Conservation (phyloP, 805 yeast species). For the Candida yuanshanica region DNA sequence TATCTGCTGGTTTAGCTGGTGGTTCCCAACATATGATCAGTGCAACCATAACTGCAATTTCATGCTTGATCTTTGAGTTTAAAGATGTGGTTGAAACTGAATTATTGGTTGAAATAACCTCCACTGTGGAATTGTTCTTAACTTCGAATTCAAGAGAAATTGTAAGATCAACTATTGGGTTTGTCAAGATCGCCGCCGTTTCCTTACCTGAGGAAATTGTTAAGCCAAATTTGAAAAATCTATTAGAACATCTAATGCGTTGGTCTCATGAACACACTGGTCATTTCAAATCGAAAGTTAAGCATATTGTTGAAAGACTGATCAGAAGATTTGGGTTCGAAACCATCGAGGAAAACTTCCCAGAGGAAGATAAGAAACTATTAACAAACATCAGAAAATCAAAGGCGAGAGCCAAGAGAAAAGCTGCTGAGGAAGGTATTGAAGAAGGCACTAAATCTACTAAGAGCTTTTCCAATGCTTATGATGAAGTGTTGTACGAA, state of each 20-base stretch:
- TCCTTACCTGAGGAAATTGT: slow-evolving; percentile 77
- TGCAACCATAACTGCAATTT: slow-evolving; percentile 88
- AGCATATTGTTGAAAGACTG: slow-evolving; percentile 87
- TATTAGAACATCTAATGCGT: slow-evolving; percentile 68
- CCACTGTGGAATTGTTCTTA: slow-evolving; percentile 84
- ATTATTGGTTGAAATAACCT: slow-evolving; percentile 65
- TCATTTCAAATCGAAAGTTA: slow-evolving; percentile 87
- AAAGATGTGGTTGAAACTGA: slow-evolving; percentile 56
- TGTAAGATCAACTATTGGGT: slow-evolving; percentile 91
- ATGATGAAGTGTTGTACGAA: slow-evolving; percentile 86
- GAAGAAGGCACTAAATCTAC: slow-evolving; percentile 23
- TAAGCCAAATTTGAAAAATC: slow-evolving; percentile 54
- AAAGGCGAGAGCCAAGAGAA: slow-evolving; percentile 78
- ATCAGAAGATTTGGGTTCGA: slow-evolving; percentile 90
- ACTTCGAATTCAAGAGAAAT: slow-evolving; percentile 90
- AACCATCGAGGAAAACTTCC: slow-evolving; percentile 73
- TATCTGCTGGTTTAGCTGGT: slow-evolving; percentile 94
- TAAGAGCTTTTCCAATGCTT: slow-evolving; percentile 73
- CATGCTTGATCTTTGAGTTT: slow-evolving; percentile 84
- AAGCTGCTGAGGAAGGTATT: slow-evolving; percentile 42
- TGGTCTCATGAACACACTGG: slow-evolving; percentile 97
- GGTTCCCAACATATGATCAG: slow-evolving; percentile 93
- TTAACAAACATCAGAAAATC: slow-evolving; percentile 81
- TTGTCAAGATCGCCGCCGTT: slow-evolving; percentile 82
- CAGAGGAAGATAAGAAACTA: slow-evolving; percentile 83